Percentiles rank a stretch among this genome's conserved stretches.
These are phyloP conservation scores for Phytophthora idaei DNA, from an alignment of 352 stramenopile species.

Conservation along the genomic window DNA sequence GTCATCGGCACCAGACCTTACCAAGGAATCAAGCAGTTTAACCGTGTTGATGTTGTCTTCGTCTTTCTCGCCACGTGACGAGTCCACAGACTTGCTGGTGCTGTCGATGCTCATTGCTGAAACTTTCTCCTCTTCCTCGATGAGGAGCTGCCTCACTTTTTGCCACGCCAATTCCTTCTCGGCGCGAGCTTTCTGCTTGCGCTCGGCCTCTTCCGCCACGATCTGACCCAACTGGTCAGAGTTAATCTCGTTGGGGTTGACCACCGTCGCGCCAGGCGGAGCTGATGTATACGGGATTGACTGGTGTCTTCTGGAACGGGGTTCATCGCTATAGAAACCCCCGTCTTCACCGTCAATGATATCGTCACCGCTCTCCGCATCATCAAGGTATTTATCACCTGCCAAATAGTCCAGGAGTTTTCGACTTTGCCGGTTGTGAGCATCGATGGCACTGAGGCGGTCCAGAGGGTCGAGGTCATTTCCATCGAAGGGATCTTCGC, in stretches of 20 bases:
- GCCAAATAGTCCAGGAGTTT: conserved; percentile 72
- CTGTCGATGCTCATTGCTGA: conserved; percentile 2
- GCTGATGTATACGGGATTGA: conserved; percentile 27
- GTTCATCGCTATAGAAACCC: conserved; percentile 6
- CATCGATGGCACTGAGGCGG: no score
- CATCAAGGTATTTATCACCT: conserved; percentile 49
- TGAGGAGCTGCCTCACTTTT: conserved; percentile 47
- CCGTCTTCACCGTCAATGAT: conserved; percentile 24
- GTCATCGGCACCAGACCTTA: conserved; percentile 28
- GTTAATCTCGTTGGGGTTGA: conserved; percentile 52
- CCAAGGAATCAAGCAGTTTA: conserved; percentile 44
- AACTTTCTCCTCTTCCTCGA: conserved; percentile 41
- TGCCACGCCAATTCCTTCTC: conserved; percentile 48
- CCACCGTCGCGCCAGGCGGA: conserved; percentile 42
- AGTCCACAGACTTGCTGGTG: conserved; percentile 48
- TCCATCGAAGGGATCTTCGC: conserved; percentile 49
- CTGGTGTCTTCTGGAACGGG: conserved; percentile 37
- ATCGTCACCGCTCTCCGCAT: conserved; percentile 26
- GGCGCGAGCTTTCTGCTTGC: conserved; percentile 47
- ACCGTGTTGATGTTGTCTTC: conserved; percentile 44
- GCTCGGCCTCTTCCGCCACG: conserved; percentile 47
- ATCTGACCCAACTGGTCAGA: conserved; percentile 40
- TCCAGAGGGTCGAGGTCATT: not conserved
- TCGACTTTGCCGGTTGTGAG: conserved; percentile 25
- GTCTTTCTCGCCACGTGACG: conserved; percentile 31